A percentile compares a stretch with the other conserved stretches of the same genome.
These are phyloP conservation scores for Lactifluus pinguis DNA, from an alignment of 768 basidiomycete species.

Conservation along the genomic window DNA sequence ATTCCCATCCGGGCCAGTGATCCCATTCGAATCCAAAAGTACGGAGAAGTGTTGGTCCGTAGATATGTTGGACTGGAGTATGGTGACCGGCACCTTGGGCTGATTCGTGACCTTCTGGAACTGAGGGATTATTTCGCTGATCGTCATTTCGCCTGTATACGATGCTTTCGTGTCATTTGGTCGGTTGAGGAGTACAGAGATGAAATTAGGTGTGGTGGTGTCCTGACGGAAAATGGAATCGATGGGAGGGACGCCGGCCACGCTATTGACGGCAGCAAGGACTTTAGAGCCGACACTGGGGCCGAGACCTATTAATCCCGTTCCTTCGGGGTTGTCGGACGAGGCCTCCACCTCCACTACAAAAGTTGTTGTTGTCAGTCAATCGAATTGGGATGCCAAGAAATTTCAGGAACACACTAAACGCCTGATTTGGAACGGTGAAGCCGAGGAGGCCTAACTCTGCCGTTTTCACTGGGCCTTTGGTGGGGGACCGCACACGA, in stretches of 20 bases:
- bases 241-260: conserved; percentile 44
- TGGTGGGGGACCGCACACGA: not conserved
- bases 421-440: conserved; percentile 37
- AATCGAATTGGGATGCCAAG: not conserved
- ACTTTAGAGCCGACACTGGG: conserved; percentile 45
- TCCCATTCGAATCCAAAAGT: conserved; percentile 48
- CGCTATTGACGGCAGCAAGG: conserved; percentile 25
- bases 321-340: conserved; percentile 25
- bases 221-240: conserved; percentile 58
- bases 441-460: conserved; percentile 37
- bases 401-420: conserved; percentile 28
- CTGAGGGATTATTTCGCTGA: conserved; percentile 47
- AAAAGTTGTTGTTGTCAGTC: not conserved
- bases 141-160: conserved; percentile 50
- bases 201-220: conserved; percentile 43
- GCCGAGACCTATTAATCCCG: conserved; percentile 48
- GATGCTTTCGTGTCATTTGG: conserved; percentile 40
- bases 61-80: conserved; percentile 34
- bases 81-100: conserved; percentile 41
- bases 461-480: conserved; percentile 38
- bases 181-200: conserved; percentile 57
- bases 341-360: conserved; percentile 34
- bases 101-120: conserved; percentile 42
- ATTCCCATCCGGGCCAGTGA: conserved; percentile 53
- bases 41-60: conserved; percentile 58